Base-by-base conservation (phyloP, 2,329 filamentous ascomycete species). In the Aspergillus neoniger region DNA sequence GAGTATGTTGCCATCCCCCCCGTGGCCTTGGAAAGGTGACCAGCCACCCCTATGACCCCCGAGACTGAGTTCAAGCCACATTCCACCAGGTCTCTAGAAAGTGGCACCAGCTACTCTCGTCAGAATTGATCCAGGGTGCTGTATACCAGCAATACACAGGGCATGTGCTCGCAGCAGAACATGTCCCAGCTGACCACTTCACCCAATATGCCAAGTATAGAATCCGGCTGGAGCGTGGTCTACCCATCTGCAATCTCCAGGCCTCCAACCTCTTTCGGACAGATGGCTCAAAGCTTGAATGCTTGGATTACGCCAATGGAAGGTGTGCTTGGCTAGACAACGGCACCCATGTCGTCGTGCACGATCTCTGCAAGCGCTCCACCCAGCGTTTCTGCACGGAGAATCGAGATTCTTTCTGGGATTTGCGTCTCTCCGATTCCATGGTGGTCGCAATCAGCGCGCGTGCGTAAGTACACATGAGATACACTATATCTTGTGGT, bases 41-140 rank as follows among this genome's bases (percentile, higher is more conserved):
- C 17, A 23, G n/a, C 21, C 23, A 25, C 30, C 30, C n/a, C 17
- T 39, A 23, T 38, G 19, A 19, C 15, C 12, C 32, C 10, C 12
- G 32, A 32, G 38, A 50, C 49, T 58, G 17, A 48, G 17, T 21
- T 39, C 19, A 17, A 36, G 38, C 12, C 39, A 36, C 21, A 47
- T 19, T 6, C 25, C 19, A n/a, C 38, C 51, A 76, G 74, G 74
- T 77, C 51, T 76, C 74, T 12, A 72, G 61, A 62, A 64, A 63
- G 58, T 77, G 76, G 76, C 58, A 65, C 12, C 50, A 60, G 23
- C 21, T 76, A 14, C 61, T 77, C 12, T 72, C 72, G n/a, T 72
- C 70, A 0, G 55, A 62, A 7, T 17, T 55, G 2, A 61, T 71
- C 30, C 69, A 67, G 44, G 49, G 56, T 32, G 47, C 61, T 32